phyloP scores from a whole-genome alignment of 2,329 filamentous ascomycete genomes.

The Boeremia exigua region DNA sequence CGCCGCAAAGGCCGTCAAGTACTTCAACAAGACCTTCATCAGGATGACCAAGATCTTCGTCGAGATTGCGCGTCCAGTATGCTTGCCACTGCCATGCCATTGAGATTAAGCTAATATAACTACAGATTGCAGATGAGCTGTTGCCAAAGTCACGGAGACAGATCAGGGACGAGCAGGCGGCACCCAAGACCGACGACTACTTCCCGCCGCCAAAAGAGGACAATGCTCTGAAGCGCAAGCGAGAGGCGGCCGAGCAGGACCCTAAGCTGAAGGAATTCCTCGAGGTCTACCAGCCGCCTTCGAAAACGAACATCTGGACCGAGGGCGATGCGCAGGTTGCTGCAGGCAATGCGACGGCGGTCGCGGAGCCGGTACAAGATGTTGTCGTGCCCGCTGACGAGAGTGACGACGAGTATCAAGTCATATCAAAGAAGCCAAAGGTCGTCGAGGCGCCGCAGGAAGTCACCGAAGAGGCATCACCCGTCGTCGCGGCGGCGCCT shows the following conservation, averaged over 20 bases:
- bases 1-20: constrained; percentile 83
- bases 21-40: constrained; percentile 95
- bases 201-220: constrained; percentile 33
- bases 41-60: constrained; percentile 94
- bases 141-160: constrained; percentile 45
- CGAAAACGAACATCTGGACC: constrained; percentile 68
- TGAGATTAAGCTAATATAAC: constrained; percentile 33
- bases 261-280: constrained; percentile 87
- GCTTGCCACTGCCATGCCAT: constrained; percentile 27
- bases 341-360: constrained; percentile 15
- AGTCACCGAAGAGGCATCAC: constrained; percentile 10
- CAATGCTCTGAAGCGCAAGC: constrained; percentile 70
- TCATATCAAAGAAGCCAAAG: constrained; percentile 58
- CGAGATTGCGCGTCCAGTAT: constrained; percentile 83
- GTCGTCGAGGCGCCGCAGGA: constrained; percentile 14
- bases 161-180: constrained; percentile 35
- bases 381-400: constrained; percentile 53
- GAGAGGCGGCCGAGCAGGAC: constrained; percentile 65
- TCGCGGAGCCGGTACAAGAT: constrained; percentile 25
- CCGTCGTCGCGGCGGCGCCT: background rate
- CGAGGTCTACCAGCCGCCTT: constrained; percentile 75
- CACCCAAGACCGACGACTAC: constrained; percentile 33
- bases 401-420: constrained; percentile 79
- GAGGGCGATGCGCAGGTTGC: constrained; percentile 55
- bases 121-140: constrained; percentile 42